phyloP scores from a whole-genome alignment of 306 rosid species.

The Dryas drummondii region DNA sequence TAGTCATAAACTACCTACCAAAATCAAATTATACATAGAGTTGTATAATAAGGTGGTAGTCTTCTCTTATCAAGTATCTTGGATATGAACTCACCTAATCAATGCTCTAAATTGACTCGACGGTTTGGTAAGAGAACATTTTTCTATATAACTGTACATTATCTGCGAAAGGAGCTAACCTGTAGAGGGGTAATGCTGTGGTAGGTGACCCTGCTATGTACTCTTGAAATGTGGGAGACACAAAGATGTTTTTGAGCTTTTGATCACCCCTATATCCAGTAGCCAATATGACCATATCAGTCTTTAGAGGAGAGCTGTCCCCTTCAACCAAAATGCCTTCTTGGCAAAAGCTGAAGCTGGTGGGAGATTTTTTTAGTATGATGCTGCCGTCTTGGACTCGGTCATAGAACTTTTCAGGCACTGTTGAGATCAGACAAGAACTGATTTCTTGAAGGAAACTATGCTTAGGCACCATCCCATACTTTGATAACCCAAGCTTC shows the following conservation, averaged over 20 bases:
- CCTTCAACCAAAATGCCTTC: constrained; percentile 54
- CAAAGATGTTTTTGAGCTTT: constrained; percentile 56
- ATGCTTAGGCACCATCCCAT: constrained; percentile 68
- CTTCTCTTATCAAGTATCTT: too few relatives aligned
- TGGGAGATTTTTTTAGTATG: constrained; percentile 42
- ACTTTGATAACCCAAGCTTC: constrained; percentile 46
- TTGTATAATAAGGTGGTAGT: too few relatives aligned
- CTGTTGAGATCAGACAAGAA: constrained; percentile 37
- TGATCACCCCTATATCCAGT: constrained; percentile 61
- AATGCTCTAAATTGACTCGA: too few relatives aligned
- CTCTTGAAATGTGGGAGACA: constrained; percentile 48
- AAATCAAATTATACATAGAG: too few relatives aligned
- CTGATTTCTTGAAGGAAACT: constrained; percentile 47
- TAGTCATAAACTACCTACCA: not conserved
- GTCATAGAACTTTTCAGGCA: constrained; percentile 58
- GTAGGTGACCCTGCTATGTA: constrained; percentile 36
- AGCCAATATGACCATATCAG: constrained; percentile 63
- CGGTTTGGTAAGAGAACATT: too few relatives aligned
- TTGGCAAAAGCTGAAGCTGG: constrained; percentile 46
- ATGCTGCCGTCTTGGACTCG: constrained; percentile 65
- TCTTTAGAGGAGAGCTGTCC: constrained; percentile 28
- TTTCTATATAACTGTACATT: not conserved
- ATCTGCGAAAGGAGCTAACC: constrained; percentile 33
- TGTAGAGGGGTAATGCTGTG: constrained; percentile 49
- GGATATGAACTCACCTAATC: too few relatives aligned